Base-by-base conservation (phyloP, 1,139 yeast genomes). In the Pichia norvegensis region DNA sequence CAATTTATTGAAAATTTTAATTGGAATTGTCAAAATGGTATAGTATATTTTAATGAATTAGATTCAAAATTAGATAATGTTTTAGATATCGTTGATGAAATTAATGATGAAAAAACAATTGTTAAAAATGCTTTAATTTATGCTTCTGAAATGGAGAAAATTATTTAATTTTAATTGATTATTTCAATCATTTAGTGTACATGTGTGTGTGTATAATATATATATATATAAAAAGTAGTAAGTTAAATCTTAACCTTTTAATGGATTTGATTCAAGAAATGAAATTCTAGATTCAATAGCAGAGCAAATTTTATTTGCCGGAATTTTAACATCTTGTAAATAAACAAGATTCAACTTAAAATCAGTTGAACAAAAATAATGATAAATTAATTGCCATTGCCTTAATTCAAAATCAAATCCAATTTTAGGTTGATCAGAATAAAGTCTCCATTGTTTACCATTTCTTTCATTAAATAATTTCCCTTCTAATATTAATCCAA, bases 111-210 rank as follows among this genome's bases (percentile, higher is more conserved):
- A 44, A 76, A 73, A 52, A 54, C 57, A 27, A 67, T 79, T 43
- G 73, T 87, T 47, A 76, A 71, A 52, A 82, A 84, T 60, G 77
- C 86, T 23, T 74, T 87, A 56, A 78, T 73, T 51, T 87, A 85
- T 62, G 95, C 95, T 29, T 82, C 79, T 52, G 92, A 86, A 67
- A 82, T 87, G 59, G 96, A 87, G 66, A 83, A 92, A 37, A 87
- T 87, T 61, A 79, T 87, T 45, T 86, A 71, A 58, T 36, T 36
- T 16, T 31, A 25, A 25, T 8, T 25, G 7, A 25, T 11, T 8
- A 25, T 8, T 25, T 25, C 29, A 8, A 25, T 25, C 7, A n/a
- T n/a, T n/a, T 27, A 27, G 16, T 27, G n/a, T 27, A 27, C 31
- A 27, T 33, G 14, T 25, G 35, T 45, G 37, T 37, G 29, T 33